Evolutionary conservation across 495 filamentous ascomycete species (phyloP), one percentile per base, ranked within the genome.

Genomic region (Rhizodiscina lignyota): DNA sequence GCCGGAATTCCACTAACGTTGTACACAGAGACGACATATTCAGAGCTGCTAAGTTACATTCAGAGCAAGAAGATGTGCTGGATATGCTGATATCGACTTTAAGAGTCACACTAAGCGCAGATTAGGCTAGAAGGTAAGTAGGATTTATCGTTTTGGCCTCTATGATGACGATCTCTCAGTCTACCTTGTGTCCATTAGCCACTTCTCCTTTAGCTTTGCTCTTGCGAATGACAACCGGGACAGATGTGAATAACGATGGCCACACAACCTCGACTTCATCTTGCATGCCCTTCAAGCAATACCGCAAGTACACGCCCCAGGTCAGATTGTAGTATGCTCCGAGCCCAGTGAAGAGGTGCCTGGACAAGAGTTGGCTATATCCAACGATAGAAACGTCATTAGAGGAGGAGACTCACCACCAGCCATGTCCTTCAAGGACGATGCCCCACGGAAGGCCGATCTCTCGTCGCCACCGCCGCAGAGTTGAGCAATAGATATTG

Each of bases 351-450:
- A 35, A 10, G 11, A 35, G 10, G 24, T 35, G 33, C 30, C 30
- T 33, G 30, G 8, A 6, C 30, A 33, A 33, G 17, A 8, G 8
- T 8, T 18, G 17, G 17, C 30, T 8, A 16, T 33, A 12, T 33
- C 11, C 6, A 6, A 33, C 30, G 8, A 8, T 16, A 18, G n/a
- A n/a, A n/a, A n/a, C n/a, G n/a, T n/a, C n/a, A n/a, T n/a, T 8
- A 8, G 24, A 8, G 8, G 24, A 8, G 24, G 13, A 16, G 17
- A 33, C 36, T 38, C 21, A 38, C 37, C 37, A 40, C 37, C 37
- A 40, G 5, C 37, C 37, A 24, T 40, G 37, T n/a, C 37, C 37
- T 16, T 40, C 37, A 16, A 40, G 21, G n/a, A 40, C 4, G n/a
- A 40, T 24, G 12, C 37, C 37, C 37, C 37, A 40, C n/a, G 37